Conservation (phyloP, 441 rosid species). For the Dalechampia spathulata region DNA sequence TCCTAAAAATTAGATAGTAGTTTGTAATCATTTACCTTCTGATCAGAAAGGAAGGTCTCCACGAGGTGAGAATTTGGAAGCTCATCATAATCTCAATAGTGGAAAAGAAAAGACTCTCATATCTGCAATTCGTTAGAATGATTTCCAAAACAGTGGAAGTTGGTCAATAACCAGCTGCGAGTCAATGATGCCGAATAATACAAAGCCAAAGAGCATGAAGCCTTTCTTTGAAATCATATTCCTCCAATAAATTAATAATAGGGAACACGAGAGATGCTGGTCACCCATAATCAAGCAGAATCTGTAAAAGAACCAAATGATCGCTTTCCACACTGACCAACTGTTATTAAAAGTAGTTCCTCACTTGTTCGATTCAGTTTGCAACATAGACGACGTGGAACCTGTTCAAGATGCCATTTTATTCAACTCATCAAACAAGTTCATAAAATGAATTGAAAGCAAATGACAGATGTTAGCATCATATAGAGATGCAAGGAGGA, state of each 20-base stretch:
- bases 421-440: neutral
- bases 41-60: slow-evolving; percentile 36
- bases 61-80: slow-evolving; percentile 23
- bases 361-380: slow-evolving; percentile 41
- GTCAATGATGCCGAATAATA: slow-evolving; percentile 9
- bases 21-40: slow-evolving; percentile 33
- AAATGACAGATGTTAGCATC: neutral
- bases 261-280: slow-evolving; percentile 10
- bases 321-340: slow-evolving; percentile 61
- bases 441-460: neutral
- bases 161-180: slow-evolving; percentile 13
- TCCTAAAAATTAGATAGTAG: slow-evolving; percentile 16
- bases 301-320: slow-evolving; percentile 36
- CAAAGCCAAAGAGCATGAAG: slow-evolving; percentile 17
- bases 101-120: slow-evolving; percentile 20
- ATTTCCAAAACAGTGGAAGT: slow-evolving; percentile 23
- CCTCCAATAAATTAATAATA: slow-evolving; percentile 10
- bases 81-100: slow-evolving; percentile 21
- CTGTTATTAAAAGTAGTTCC: slow-evolving; percentile 47
- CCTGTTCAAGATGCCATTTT: slow-evolving; percentile 28
- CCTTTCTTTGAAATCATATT: slow-evolving; percentile 23
- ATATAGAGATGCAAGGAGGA: neutral
- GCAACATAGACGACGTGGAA: slow-evolving; percentile 73
- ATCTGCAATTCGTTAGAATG: slow-evolving; percentile 22
- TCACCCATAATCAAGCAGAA: slow-evolving; percentile 24